Evolutionary conservation across 176 grass and related monocot species (phyloP), one percentile per base, ranked within the genome.

Genomic region (Musa acuminata): DNA sequence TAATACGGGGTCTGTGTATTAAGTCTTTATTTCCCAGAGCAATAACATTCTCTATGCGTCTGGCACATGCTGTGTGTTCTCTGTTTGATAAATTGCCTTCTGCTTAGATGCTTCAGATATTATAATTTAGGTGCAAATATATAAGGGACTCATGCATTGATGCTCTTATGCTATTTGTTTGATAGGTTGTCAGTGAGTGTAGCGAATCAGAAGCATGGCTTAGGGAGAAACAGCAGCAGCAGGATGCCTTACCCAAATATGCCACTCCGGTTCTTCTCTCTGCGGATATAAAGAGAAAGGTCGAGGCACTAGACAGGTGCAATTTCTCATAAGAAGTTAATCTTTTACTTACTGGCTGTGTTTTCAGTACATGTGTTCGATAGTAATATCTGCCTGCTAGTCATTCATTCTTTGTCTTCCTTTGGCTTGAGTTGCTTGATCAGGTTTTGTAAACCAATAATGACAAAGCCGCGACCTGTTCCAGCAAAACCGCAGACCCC

Each of bases 381-480:
- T 49, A 49, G 66, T 43, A 43, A 53, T 13, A 48, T n/a, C 13
- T 16, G 21, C 9, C 9, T 75, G 67, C 22, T 68, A 43, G 5
- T 52, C 21, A 43, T 43, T 55, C 17, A 11, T 43, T 43, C 35
- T 43, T 43, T 43, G 24, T 48, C 3, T 52, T 1, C 29, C 1
- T 82, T 55, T 62, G 54, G 66, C 20, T 64, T 24, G 24, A 24
- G 24, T 24, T 0, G 24, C 24, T 24, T 84, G 24, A 55, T 26
- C 81, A 96, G 94, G 84, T 87, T 91, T 64, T 93, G 94, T 80
- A 97, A 85, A 66, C 94, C 90, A 1, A 97, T 97, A 51, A 93
- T 97, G 94, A 93, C 84, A 6, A 97, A 82, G 49, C 93, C 93
- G 13, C 68, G 4, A 43, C 35, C 35, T 43, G 35, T 80, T 16